These are phyloP conservation scores for Barnettozyma hawaiiensis DNA, from an alignment of 1,139 yeast genomes.

Conservation along the genomic window DNA sequence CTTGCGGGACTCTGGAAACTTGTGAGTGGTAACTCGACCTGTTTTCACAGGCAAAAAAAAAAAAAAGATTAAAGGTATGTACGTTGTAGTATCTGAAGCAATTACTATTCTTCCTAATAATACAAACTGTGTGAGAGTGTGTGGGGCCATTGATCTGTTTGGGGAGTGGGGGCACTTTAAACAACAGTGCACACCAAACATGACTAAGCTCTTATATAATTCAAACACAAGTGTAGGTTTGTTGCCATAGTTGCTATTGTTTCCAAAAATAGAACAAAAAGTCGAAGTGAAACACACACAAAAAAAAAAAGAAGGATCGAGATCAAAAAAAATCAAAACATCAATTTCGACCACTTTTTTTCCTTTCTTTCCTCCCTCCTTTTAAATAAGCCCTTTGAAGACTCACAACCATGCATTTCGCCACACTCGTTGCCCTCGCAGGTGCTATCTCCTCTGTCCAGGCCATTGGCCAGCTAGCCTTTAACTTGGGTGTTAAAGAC, in stretches of 20 bases:
- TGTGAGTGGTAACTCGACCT: too few species aligned
- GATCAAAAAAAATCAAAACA: neutral
- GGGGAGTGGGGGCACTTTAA: too few species aligned
- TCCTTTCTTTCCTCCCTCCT: neutral
- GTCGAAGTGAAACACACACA: neutral
- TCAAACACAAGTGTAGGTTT: too few species aligned
- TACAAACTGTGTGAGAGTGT: too few species aligned
- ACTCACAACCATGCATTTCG: constrained; percentile 16
- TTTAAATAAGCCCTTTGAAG: neutral
- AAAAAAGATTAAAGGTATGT: too few species aligned
- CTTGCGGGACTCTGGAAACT: too few species aligned
- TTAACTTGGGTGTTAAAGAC: constrained; percentile 74
- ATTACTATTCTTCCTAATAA: too few species aligned
- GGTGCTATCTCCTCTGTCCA: constrained; percentile 20
- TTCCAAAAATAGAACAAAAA: neutral
- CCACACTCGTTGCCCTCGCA: constrained; percentile 19
- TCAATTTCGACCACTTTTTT: neutral
- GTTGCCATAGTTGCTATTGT: too few species aligned
- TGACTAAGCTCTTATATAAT: neutral
- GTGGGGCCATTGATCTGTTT: neutral
- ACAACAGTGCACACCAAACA: neutral
- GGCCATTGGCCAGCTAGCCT: constrained; percentile 40
- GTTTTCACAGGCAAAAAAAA: too few species aligned
- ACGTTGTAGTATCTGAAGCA: too few species aligned
- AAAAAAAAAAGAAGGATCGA: neutral